A percentile compares a stretch with the other conserved stretches of the same genome.
These are phyloP conservation scores for Spizellomyces sp. DNA, from an alignment of 192 early-diverging fungal species.

Conservation along the genomic window DNA sequence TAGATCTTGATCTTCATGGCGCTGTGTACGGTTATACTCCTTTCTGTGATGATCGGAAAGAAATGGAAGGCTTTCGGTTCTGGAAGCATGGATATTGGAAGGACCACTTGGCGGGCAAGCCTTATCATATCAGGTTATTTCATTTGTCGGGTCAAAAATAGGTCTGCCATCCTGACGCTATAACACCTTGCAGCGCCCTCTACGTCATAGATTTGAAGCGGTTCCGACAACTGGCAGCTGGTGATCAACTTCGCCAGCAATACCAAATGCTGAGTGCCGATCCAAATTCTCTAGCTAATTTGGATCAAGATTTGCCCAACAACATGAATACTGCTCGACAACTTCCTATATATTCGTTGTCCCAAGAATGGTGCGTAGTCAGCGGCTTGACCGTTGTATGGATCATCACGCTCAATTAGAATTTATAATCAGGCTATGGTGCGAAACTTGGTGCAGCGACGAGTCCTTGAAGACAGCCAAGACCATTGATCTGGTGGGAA, in stretches of 20 bases:
- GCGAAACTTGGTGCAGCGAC: conserved; percentile 98
- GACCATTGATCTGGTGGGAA: conserved; percentile 91
- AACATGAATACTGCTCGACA: conserved; percentile 80
- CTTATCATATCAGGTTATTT: conserved; percentile 83
- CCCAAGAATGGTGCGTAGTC: conserved; percentile 82
- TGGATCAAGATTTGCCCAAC: conserved; percentile 98
- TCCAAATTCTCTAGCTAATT: conserved; percentile 85
- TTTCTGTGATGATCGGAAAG: conserved; percentile 87
- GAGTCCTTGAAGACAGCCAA: conserved; percentile 80
- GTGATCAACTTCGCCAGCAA: conserved; percentile 88
- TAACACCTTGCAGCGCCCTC: conserved; percentile 59
- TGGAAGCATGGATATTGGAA: conserved; percentile 98
- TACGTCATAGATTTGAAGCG: conserved; percentile 94
- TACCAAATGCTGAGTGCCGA: conserved; percentile 92
- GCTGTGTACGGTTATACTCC: conserved; percentile 97
- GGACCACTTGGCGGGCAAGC: conserved; percentile 79
- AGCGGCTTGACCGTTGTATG: background rate
- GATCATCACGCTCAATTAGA: background rate
- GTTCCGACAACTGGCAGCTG: conserved; percentile 92
- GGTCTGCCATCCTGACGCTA: background rate
- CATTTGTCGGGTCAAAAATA: background rate
- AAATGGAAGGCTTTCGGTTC: conserved; percentile 97
- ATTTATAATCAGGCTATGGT: conserved; percentile 75
- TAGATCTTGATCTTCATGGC: conserved; percentile 88
- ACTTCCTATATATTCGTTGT: conserved; percentile 89